Evolutionary conservation across 164 flowering plant genomes (phyloP).

Genomic region (Aristolochia fimbriata): DNA sequence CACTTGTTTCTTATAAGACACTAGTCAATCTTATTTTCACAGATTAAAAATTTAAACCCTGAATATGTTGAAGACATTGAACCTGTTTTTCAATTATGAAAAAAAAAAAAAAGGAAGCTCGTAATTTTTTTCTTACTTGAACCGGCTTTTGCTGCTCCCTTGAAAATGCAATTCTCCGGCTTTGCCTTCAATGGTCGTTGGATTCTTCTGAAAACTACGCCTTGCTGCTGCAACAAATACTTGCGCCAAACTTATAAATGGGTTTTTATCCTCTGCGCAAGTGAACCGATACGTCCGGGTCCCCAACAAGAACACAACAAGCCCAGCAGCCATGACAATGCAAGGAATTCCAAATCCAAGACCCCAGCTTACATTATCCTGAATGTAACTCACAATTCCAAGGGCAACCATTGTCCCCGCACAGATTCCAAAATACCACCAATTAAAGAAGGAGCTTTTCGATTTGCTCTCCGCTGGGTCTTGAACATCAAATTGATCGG

Average conservation of each 20-base stretch:
- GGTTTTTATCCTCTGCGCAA: neutral
- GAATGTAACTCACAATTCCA: neutral
- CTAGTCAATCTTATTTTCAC: too few species aligned
- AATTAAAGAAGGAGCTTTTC: conserved; percentile 16
- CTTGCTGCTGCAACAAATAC: conserved; percentile 5
- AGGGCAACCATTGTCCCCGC: neutral
- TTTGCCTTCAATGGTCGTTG: too few species aligned
- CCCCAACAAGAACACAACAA: neutral
- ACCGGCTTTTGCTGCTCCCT: too few species aligned
- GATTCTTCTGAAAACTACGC: too few species aligned
- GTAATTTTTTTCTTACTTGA: too few species aligned
- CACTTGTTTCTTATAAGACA: too few species aligned
- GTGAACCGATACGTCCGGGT: neutral
- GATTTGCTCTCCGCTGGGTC: conserved; percentile 3
- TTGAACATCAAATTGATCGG: conserved; percentile 9
- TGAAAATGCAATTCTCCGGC: too few species aligned
- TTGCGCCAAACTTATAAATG: conserved; percentile 2
- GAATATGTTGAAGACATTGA: too few species aligned
- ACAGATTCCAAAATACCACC: conserved; percentile 13
- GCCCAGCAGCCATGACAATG: neutral
- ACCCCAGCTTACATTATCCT: conserved; percentile 5
- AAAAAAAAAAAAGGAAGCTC: too few species aligned
- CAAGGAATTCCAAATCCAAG: conserved; percentile 5
- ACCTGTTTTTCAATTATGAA: too few species aligned
- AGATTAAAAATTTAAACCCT: too few species aligned